Evolutionary conservation across 345 rosid species (phyloP).

Genomic region (Salix udensis): DNA sequence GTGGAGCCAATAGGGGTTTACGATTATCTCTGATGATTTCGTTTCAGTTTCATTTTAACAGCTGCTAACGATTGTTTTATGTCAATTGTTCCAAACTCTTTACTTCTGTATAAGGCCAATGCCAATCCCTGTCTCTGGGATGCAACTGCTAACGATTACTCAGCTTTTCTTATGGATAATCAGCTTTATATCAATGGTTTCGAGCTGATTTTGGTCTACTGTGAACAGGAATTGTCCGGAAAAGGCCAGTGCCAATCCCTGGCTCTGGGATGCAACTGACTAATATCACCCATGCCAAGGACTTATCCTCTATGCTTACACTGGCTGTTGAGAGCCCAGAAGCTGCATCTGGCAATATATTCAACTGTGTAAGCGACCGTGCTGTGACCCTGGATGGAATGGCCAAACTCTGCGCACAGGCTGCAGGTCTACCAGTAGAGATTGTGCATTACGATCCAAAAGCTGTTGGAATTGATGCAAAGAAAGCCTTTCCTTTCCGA

Average conservation of each 20-base stretch:
- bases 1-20: neutral
- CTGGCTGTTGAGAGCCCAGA: slow-evolving; percentile 66
- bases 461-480: slow-evolving; percentile 71
- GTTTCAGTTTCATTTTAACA: neutral
- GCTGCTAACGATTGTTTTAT: neutral
- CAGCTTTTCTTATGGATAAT: no score
- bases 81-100: neutral
- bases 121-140: slow-evolving; percentile 90
- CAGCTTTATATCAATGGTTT: neutral
- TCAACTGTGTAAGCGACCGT: slow-evolving; percentile 85
- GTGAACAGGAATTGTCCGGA: slow-evolving; percentile 70
- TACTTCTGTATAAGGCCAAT: slow-evolving; percentile 43
- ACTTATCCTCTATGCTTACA: slow-evolving; percentile 86
- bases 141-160: slow-evolving; percentile 42
- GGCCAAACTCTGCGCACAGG: slow-evolving; percentile 88
- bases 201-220: neutral
- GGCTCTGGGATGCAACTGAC: slow-evolving; percentile 93
- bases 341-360: slow-evolving; percentile 64
- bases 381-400: slow-evolving; percentile 92
- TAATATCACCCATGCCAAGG: slow-evolving; percentile 73
- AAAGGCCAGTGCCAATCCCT: slow-evolving; percentile 84
- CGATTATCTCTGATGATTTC: neutral
- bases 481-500: slow-evolving; percentile 92
- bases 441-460: slow-evolving; percentile 92
- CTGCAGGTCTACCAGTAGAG: slow-evolving; percentile 66